Conservation (phyloP, 192 early-diverging fungal species). For the Geosiphon pyriformis region DNA sequence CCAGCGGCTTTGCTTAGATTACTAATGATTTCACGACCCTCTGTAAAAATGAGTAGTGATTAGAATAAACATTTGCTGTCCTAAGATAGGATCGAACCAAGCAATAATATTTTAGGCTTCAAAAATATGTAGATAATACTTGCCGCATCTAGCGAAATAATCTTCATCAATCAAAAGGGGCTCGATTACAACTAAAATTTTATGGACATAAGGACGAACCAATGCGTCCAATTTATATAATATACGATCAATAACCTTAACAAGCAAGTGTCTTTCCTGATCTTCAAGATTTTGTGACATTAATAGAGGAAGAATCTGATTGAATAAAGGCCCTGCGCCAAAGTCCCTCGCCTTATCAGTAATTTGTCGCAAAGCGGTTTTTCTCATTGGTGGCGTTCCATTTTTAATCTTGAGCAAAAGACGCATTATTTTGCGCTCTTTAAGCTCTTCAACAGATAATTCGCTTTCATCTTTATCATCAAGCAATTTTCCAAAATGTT, state of each 20-base stretch:
- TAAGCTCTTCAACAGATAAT: constrained; percentile 79
- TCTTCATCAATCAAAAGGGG: constrained; percentile 96
- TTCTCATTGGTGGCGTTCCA: constrained; percentile 91
- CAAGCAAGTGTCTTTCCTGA: constrained; percentile 96
- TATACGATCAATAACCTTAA: constrained; percentile 96
- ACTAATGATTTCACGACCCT: constrained; percentile 96
- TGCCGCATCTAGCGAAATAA: constrained; percentile 77
- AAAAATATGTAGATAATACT: neutral
- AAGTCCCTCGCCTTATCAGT: constrained; percentile 94
- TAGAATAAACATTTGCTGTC: neutral
- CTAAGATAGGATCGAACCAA: too few species aligned
- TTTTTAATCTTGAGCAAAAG: constrained; percentile 97
- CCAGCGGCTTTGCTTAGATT: constrained; percentile 97
- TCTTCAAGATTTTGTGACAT: constrained; percentile 98
- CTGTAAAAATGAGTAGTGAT: constrained; percentile 40
- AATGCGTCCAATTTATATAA: constrained; percentile 94
- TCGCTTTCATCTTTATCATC: constrained; percentile 79
- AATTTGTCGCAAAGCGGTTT: constrained; percentile 88
- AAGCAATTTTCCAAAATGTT: constrained; percentile 90
- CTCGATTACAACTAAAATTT: constrained; percentile 98
- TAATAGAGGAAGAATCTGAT: constrained; percentile 90
- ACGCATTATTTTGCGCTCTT: constrained; percentile 95
- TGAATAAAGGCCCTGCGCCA: constrained; percentile 91
- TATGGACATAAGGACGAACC: constrained; percentile 94
- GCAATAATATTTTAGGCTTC: too few species aligned